These are phyloP conservation scores for Dendrobium chrysotoxum DNA, from an alignment of 106 monocot species.

Conservation along the genomic window DNA sequence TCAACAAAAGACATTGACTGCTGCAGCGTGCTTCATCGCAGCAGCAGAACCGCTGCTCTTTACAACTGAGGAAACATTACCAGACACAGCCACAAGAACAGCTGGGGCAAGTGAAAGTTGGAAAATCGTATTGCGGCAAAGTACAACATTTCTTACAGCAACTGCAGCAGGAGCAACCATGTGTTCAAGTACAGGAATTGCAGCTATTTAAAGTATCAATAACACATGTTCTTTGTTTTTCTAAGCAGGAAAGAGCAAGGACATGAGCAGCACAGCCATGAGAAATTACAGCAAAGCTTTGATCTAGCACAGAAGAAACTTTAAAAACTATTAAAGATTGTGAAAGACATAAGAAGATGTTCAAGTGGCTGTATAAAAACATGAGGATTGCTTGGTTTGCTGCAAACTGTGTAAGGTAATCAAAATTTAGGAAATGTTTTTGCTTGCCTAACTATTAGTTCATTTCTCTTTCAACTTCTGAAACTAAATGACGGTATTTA, in stretches of 20 bases:
- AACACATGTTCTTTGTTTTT: background rate
- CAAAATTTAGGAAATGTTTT: no score
- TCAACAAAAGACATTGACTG: background rate
- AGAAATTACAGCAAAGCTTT: background rate
- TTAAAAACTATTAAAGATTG: background rate
- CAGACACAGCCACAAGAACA: constrained; percentile 8
- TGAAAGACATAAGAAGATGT: background rate
- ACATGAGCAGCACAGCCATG: background rate
- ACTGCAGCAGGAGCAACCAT: background rate
- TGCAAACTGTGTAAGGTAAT: no score
- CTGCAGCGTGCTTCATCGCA: background rate
- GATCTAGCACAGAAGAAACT: background rate
- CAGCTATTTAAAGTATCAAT: background rate
- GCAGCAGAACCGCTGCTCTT: background rate
- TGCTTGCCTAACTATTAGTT: no score
- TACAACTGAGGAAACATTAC: background rate
- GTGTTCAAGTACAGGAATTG: background rate
- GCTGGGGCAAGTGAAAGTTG: background rate
- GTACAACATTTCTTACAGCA: background rate
- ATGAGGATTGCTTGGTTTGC: no score
- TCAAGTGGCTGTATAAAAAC: no score
- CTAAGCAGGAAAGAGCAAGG: background rate
- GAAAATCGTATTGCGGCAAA: background rate
- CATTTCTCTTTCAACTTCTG: no score
- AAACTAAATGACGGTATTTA: no score